Evolutionary conservation across 2,329 filamentous ascomycete genomes (phyloP), one percentile per base, ranked within the genome.

Genomic region (Trichoderma pleuroti): DNA sequence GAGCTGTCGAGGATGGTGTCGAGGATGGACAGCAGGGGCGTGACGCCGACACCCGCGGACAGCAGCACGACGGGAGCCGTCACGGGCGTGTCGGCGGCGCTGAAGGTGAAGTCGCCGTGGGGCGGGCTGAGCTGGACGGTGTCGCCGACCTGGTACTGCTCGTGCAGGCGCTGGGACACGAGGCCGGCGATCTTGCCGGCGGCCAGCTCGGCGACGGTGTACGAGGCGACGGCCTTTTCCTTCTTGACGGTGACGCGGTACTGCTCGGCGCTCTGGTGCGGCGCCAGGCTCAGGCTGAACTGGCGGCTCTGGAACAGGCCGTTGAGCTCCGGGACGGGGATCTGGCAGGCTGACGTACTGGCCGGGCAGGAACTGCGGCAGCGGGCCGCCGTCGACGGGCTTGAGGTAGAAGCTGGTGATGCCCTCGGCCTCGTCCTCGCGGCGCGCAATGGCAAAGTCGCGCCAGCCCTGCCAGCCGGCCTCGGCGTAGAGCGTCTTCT

Each of bases 201-300:
- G 21, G 75, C 76, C 3, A 80, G 73, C 59, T 82, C 82, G 34
- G 81, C 79, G 18, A 75, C 10, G 6, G 75, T 71, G 7, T 76
- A 76, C 28, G 75, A 70, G 46, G 16, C 30, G 16, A 26, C 60
- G 39, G 76, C 75, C 42, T 85, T 89, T 72, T 88, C 91, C 71
- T 83, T 86, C 85, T 93, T 94, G 72, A 95, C 89, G 74, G 88
- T 92, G 81, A 94, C 89, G 68, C 92, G 87, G 81, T 93, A 92
- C 79, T 88, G 86, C n/a, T 83, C 82, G 4, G 84, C 84, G 54
- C 85, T 83, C 21, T 74, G 74, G 28, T 74, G 73, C 4, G 84
- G 83, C 1, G 81, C 83, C 75, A 92, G 90, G 76, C 88, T 91
- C 68, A 95, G 84, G 62, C 89, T 92, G 83, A 93, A 95, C 82